Base-by-base conservation (phyloP, 208 protist species). In the Borovskyia barvae region DNA sequence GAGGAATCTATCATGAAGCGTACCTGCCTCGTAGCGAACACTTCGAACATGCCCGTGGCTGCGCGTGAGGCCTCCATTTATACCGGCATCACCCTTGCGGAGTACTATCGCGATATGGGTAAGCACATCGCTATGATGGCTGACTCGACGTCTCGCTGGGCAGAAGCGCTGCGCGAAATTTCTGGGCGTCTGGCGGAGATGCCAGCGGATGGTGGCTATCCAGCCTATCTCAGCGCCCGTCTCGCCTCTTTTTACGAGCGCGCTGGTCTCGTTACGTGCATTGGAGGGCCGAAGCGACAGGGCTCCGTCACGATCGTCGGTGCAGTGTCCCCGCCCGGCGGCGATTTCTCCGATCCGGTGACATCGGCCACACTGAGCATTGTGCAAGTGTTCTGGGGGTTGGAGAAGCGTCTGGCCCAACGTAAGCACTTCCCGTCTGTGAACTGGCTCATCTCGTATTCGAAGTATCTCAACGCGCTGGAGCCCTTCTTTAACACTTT, bases 31-130 rank as follows among this genome's bases (percentile, higher is more conserved):
- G 98, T 99, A n/a, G 99, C 99, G 29, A 99, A 99, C 80, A 99
- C 99, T 11, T 99, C 98, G 30, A 99, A 99, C 88, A 99, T 99
- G 99, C 98, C 99, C 20, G 99, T 99, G 42, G 99, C 99, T 59
- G 99, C 99, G 22, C 97, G 99, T 93, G 98, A 99, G 89, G 99
- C 99, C n/a, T 99, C 98, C 25, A 99, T 99, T 66, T 99, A 99
- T 82, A 99, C 99, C 37, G 97, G 98, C 69, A 99, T 99, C 71
- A 99, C 99, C 19, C 80, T 99, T 0, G 96, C 99, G 28, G 99
- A 99, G 83, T 99, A 99, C 87, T 99, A 99, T 80, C 85, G 99
- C 73, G 99, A 99, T 87, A 99, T 99, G 98, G 99, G 99, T 58
- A 95, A 98, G 65, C 97, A 99, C 86, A 99, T 99, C 54, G 91